phyloP scores from a whole-genome alignment of 768 basidiomycete species.

The Suillus spraguei region DNA sequence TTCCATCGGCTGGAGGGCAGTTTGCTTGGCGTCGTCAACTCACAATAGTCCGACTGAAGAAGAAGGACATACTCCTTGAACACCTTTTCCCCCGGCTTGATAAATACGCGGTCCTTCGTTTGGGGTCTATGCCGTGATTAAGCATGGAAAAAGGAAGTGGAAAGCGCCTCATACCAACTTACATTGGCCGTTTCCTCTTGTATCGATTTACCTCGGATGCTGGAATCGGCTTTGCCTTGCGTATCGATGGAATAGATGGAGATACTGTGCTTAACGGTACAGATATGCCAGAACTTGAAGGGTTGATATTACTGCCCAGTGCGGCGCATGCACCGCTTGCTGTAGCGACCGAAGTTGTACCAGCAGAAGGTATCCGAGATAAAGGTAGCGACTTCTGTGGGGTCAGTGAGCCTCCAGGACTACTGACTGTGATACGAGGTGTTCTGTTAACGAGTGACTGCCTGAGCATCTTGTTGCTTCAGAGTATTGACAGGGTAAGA shows the following conservation, averaged over 20 bases:
- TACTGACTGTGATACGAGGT: conserved; percentile 2
- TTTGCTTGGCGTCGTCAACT: neutral
- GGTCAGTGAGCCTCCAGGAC: neutral
- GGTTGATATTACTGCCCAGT: neutral
- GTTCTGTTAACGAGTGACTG: neutral
- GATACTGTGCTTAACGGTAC: neutral
- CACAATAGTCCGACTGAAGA: neutral
- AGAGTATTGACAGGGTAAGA: neutral
- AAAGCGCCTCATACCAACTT: neutral
- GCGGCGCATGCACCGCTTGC: neutral
- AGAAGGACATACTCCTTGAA: conserved; percentile 9
- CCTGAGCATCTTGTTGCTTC: neutral
- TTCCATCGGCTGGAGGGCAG: conserved; percentile 40
- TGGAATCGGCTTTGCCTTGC: neutral
- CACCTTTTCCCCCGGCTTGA: conserved; percentile 6
- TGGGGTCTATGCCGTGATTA: conserved; percentile 2
- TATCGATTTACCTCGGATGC: conserved; percentile 6
- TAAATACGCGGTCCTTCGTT: neutral
- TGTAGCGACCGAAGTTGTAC: neutral
- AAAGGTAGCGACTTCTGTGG: neutral
- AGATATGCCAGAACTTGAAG: neutral
- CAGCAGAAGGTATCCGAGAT: neutral
- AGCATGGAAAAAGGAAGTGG: neutral
- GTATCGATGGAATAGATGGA: neutral
- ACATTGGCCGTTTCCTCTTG: conserved; percentile 6